Evolutionary conservation across 2,329 filamentous ascomycete genomes (phyloP).

Genomic region (Eurotiales sp.): DNA sequence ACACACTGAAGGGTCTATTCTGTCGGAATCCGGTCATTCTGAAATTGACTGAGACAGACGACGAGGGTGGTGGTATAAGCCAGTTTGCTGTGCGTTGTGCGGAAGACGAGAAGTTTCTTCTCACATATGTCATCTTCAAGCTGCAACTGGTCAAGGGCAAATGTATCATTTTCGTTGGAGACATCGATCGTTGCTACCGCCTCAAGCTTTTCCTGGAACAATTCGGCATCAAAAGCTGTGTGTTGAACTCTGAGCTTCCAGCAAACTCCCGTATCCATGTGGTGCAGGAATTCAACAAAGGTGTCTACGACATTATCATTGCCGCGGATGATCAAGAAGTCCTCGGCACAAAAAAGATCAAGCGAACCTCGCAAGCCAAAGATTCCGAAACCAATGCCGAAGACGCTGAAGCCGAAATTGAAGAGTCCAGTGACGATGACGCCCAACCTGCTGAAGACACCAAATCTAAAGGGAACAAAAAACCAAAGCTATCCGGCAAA

Average conservation of each 20-base stretch:
- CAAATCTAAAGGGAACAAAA: constrained; percentile 44
- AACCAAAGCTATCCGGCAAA: constrained; percentile 63
- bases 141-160: constrained; percentile 92
- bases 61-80: constrained; percentile 69
- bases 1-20: constrained; percentile 79
- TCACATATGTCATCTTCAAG: constrained; percentile 93
- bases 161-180: constrained; percentile 76
- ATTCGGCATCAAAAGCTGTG: constrained; percentile 89
- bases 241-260: constrained; percentile 90
- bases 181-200: constrained; percentile 85
- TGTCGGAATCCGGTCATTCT: constrained; percentile 75
- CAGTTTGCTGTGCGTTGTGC: constrained; percentile 87
- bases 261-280: constrained; percentile 91
- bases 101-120: constrained; percentile 95
- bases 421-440: constrained; percentile 39
- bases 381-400: constrained; percentile 18
- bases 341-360: constrained; percentile 53
- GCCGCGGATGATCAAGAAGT: constrained; percentile 90
- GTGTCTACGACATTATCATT: constrained; percentile 96
- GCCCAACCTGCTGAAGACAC: constrained; percentile 23
- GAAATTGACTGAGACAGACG: constrained; percentile 78
- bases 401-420: constrained; percentile 24
- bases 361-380: constrained; percentile 21
- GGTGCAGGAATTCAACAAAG: constrained; percentile 95
- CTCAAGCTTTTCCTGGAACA: constrained; percentile 95